These are phyloP conservation scores for Monilinia polystroma DNA, from an alignment of 2,329 filamentous ascomycete species.

Conservation along the genomic window DNA sequence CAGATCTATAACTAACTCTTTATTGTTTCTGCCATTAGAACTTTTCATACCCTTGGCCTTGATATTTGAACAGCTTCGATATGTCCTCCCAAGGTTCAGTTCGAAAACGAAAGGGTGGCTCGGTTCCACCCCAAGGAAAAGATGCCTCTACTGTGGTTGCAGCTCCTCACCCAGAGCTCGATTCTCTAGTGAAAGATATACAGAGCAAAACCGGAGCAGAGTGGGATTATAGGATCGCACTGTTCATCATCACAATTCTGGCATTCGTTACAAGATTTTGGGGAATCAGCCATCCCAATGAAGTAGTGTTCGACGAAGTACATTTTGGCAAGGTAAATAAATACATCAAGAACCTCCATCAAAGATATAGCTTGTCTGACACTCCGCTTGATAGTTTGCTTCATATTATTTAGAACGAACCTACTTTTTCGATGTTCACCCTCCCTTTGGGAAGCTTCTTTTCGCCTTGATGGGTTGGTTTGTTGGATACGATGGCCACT, in stretches of 20 bases:
- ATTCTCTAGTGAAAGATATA: slow-evolving; percentile 49
- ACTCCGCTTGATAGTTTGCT: slow-evolving; percentile 55
- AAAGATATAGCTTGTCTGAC: slow-evolving; percentile 22
- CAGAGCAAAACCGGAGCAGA: slow-evolving; percentile 55
- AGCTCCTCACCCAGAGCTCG: slow-evolving; percentile 47
- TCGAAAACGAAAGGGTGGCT: slow-evolving; percentile 46
- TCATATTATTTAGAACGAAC: slow-evolving; percentile 90
- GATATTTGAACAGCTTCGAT: slow-evolving; percentile 19
- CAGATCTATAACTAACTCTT: slow-evolving; percentile 31
- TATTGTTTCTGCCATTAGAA: slow-evolving; percentile 18
- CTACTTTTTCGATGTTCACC: slow-evolving; percentile 99
- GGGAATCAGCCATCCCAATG: slow-evolving; percentile 90
- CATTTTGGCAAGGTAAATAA: slow-evolving; percentile 91
- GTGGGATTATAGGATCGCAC: slow-evolving; percentile 79
- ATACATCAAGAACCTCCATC: not conserved
- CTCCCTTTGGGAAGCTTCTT: slow-evolving; percentile 95
- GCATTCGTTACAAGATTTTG: slow-evolving; percentile 94
- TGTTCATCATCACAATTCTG: slow-evolving; percentile 73
- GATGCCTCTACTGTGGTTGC: slow-evolving; percentile 38
- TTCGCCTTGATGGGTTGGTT: slow-evolving; percentile 98
- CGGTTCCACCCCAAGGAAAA: slow-evolving; percentile 51
- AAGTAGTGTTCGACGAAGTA: slow-evolving; percentile 98
- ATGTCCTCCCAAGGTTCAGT: slow-evolving; percentile 40
- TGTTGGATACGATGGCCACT: slow-evolving; percentile 93
- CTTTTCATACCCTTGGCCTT: slow-evolving; percentile 28